Percentiles rank a stretch among this genome's conserved stretches.
Conservation (phyloP, 306 rosid species). For the Macrotyloma uniflorum region DNA sequence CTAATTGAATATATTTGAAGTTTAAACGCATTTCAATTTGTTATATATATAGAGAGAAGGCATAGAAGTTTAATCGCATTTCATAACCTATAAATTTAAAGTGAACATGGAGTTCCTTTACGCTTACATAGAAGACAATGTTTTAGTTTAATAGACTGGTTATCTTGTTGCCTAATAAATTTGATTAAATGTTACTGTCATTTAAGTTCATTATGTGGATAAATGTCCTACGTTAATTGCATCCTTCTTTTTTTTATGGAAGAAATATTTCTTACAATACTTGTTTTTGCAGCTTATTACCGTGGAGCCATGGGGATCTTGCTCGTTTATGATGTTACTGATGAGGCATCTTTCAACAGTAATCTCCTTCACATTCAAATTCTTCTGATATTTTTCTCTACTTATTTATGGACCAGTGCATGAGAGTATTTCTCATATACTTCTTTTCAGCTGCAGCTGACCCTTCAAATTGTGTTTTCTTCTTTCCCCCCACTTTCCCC, state of each 20-base stretch:
- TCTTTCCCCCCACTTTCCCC: neutral
- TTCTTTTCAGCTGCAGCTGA: neutral
- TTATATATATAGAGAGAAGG: neutral
- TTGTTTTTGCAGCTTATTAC: slow-evolving; percentile 64
- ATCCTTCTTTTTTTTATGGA: slow-evolving; percentile 20
- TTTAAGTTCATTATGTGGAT: neutral
- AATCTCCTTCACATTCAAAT: slow-evolving; percentile 34
- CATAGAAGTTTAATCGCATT: neutral
- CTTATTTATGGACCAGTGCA: slow-evolving; percentile 5
- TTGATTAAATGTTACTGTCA: neutral
- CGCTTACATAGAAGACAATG: neutral
- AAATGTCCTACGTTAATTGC: neutral
- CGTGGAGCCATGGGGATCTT: slow-evolving; percentile 85
- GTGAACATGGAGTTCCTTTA: neutral
- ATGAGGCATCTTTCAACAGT: slow-evolving; percentile 79
- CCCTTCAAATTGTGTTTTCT: slow-evolving; percentile 8
- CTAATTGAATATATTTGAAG: neutral
- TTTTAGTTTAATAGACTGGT: neutral
- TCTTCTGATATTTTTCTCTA: neutral
- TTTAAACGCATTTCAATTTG: neutral
- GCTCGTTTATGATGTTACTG: slow-evolving; percentile 77
- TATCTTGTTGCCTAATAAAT: neutral
- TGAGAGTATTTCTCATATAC: neutral
- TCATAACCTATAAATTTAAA: neutral
- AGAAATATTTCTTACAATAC: slow-evolving; percentile 13